Percentiles rank a stretch among this genome's conserved stretches.
phyloP scores from a whole-genome alignment of 371 early-diverging fungal species.

The Fennellomyces sp. region DNA sequence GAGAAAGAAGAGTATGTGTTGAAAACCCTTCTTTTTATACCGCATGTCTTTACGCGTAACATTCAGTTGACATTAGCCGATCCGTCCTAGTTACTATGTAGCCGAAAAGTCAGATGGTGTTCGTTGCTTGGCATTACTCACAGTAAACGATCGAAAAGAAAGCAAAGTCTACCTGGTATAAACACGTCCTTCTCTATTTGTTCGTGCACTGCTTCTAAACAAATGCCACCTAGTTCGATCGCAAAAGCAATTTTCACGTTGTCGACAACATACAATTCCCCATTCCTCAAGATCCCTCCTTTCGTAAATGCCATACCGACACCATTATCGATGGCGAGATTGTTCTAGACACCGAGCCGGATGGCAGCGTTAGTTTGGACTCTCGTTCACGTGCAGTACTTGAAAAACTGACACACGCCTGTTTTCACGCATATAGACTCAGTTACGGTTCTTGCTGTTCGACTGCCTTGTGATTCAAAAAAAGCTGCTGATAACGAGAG shows the following conservation, averaged over 20 bases:
- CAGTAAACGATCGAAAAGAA: constrained; percentile 38
- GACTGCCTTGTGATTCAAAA: constrained; percentile 74
- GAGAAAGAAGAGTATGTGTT: constrained; percentile 70
- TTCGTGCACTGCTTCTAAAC: neutral
- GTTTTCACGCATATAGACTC: constrained; percentile 16
- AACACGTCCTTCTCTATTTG: neutral
- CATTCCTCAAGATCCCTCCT: constrained; percentile 45
- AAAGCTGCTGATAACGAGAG: constrained; percentile 49
- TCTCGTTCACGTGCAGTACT: too few relatives aligned
- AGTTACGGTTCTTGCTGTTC: constrained; percentile 61
- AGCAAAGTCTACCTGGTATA: constrained; percentile 70
- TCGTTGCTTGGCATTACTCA: constrained; percentile 81
- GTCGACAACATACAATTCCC: constrained; percentile 75
- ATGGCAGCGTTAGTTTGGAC: constrained; percentile 54
- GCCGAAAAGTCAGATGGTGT: constrained; percentile 99
- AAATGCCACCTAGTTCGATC: constrained; percentile 70
- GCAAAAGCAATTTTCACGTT: constrained; percentile 81
- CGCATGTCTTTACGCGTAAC: neutral
- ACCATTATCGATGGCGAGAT: constrained; percentile 94
- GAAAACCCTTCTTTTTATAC: neutral
- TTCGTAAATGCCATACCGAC: constrained; percentile 60
- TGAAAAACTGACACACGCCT: too few relatives aligned
- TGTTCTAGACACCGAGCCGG: constrained; percentile 71
- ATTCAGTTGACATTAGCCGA: too few relatives aligned
- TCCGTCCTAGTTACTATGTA: constrained; percentile 88